Base-by-base conservation (phyloP, 2,329 filamentous ascomycete species). In the Trichoderma hamatum region DNA sequence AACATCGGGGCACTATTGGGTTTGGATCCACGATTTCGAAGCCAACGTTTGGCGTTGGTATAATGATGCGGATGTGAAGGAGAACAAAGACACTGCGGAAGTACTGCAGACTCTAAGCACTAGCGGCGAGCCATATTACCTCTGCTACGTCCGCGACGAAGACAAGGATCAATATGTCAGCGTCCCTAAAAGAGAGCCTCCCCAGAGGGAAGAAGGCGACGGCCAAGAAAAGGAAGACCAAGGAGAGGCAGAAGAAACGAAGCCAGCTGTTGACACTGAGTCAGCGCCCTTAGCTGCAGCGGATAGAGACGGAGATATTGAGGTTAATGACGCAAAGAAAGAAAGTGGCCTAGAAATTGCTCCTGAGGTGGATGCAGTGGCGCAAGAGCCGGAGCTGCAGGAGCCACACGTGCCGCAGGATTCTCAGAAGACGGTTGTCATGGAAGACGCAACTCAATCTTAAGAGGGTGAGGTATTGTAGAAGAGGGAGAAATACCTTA, bases 21-120 rank as follows among this genome's bases (percentile, higher is more conserved):
- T 97, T 55, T 97, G 94, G 86, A 96, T 99, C 72, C 92, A 90
- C 76, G 96, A 98, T 81, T 97, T 97, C 78, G 87, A 90, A 72
- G 87, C 88, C 58, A 86, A 88, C 52, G 83, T 94, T 24, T 99
- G 96, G 94, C 90, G 94, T 69, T 93, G 92, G 76, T 99, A 97
- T 84, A 99, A 99, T 77, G 96, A 99, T 75, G 90, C 91, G 66
- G 86, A 85, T 19, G 94, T 99, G 28, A 90, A 88, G 3, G 88
- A 92, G 72, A 83, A 86, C 69, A 86, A 89, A 30, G 86, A 92
- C 74, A 84, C 86, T 9, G 83, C 84, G 19, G 87, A 90, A 61
- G 92, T 97, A 51, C 89, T 96, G 72, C 84, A 87, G 28, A 84
- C 87, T 71, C 84, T 92, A 60, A 89, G 88, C 70, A 86, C 82